Base-by-base conservation (phyloP, 257 asterid genomes). In the Hygrophila difformis region DNA sequence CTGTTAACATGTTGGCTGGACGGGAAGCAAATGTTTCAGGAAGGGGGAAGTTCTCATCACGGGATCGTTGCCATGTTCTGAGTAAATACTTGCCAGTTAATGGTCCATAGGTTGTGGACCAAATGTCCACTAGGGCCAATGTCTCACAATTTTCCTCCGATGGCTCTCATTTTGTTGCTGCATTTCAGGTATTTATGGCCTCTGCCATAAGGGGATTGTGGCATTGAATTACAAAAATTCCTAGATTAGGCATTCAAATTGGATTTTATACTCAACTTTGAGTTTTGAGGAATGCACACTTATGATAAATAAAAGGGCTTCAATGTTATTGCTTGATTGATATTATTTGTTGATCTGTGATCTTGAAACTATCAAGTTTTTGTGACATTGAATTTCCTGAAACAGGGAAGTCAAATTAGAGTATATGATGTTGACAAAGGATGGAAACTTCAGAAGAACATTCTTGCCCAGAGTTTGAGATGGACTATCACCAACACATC, bases 401-500 rank as follows among this genome's bases (percentile, higher is more conserved):
- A 59, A 35, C 74, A 87, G 97, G 97, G 93, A 67, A 81, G 97
- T 59, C 86, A 78, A 45, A 78, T 87, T 46, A 76, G 81, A 70
- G 64, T 84, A 68, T 87, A 87, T 31, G 66, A 87, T 43, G 97
- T 87, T 13, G 97, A 87, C 6, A 60, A 68, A 57, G 86, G 83
- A 64, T 84, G 95, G 97, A 87, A 70, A 76, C 88, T 87, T 60
- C 83, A 43, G 58, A 87, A 87, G 81, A 66, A 81, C 61, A 66
- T 84, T 62, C 61, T 59, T 42, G 95, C 95, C 2, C 61, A 62
- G 72, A 78, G 93, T 77, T 74, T 84, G 78, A 74, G 86, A 63
- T 87, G 97, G 95, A 78, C 97, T 11, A 74, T 87, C 46, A 87
- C 97, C 18, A 95, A 87, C 55, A n/a, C n/a, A n/a, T n/a, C n/a